These are phyloP conservation scores for Annulohypoxylon moriforme DNA, from an alignment of 495 filamentous ascomycete species.

Conservation along the genomic window DNA sequence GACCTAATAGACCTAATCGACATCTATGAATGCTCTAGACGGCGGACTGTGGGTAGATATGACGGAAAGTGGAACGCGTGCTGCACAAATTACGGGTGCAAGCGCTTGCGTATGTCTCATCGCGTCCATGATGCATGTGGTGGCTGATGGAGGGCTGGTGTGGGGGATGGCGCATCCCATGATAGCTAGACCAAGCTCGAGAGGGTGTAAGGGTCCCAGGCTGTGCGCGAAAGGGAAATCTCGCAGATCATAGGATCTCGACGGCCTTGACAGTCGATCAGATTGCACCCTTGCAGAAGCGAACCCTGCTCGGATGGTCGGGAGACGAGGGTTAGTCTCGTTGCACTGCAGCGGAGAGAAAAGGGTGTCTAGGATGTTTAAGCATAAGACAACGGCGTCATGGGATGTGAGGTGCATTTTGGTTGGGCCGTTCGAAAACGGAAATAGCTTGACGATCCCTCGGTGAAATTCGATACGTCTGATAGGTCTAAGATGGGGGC, in stretches of 20 bases:
- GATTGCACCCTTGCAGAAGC: constrained; percentile 39
- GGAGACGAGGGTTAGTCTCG: constrained; percentile 42
- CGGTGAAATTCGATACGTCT: constrained; percentile 38
- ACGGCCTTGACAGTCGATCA: constrained; percentile 44
- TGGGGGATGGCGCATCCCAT: constrained; percentile 43
- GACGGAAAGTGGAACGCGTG: constrained; percentile 34
- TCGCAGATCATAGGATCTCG: constrained; percentile 47
- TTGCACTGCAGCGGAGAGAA: constrained; percentile 48
- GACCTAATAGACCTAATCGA: no score
- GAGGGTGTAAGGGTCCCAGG: constrained; percentile 42
- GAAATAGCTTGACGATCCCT: constrained; percentile 39
- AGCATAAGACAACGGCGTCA: constrained; percentile 47
- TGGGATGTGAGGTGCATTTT: constrained; percentile 35
- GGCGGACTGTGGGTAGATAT: constrained; percentile 19
- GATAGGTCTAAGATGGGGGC: constrained; percentile 11
- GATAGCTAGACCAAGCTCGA: constrained; percentile 36
- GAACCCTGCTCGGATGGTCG: constrained; percentile 44
- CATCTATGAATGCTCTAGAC: constrained; percentile 18
- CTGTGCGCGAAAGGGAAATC: constrained; percentile 36
- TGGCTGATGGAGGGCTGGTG: constrained; percentile 46
- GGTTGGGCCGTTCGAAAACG: constrained; percentile 30
- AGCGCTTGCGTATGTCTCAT: constrained; percentile 47
- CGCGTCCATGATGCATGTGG: constrained; percentile 43
- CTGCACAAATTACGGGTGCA: constrained; percentile 39
- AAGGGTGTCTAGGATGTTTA: constrained; percentile 46